Conservation (phyloP, 139 green algal species). For the Gonium pectorale region DNA sequence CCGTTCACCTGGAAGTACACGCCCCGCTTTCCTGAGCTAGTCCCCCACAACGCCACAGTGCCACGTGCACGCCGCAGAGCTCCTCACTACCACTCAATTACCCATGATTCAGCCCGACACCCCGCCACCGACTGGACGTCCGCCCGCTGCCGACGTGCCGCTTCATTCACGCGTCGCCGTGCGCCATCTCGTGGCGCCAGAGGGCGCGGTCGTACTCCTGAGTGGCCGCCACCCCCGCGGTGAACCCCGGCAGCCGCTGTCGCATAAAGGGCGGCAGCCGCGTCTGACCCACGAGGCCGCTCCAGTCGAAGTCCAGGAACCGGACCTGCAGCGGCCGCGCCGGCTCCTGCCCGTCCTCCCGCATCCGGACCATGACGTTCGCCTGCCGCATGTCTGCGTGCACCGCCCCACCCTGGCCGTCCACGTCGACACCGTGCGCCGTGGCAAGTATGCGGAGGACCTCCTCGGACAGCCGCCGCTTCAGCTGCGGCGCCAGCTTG, state of each 20-base stretch:
- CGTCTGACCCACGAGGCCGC: neutral
- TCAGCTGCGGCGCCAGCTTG: neutral
- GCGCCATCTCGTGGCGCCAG: too few relatives aligned
- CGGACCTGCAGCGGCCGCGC: neutral
- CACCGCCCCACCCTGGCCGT: neutral
- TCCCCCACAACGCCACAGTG: too few relatives aligned
- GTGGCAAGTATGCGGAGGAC: neutral
- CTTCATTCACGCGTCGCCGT: too few relatives aligned
- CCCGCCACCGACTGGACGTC: too few relatives aligned
- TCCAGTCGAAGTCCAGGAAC: slow-evolving; percentile 21
- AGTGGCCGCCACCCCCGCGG: neutral
- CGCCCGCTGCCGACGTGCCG: too few relatives aligned
- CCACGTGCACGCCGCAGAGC: too few relatives aligned
- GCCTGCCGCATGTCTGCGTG: slow-evolving; percentile 13
- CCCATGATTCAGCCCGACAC: too few relatives aligned
- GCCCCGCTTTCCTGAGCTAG: too few relatives aligned
- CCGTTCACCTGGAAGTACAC: too few relatives aligned
- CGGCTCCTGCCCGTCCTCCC: neutral
- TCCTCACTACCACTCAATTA: too few relatives aligned
- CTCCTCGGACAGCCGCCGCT: neutral
- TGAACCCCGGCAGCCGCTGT: neutral
- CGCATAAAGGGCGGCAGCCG: neutral
- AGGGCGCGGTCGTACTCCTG: neutral
- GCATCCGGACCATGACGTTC: slow-evolving; percentile 1
- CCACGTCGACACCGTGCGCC: neutral